Conservation (phyloP, 148 eudicot genomes). For the Silene conica region DNA sequence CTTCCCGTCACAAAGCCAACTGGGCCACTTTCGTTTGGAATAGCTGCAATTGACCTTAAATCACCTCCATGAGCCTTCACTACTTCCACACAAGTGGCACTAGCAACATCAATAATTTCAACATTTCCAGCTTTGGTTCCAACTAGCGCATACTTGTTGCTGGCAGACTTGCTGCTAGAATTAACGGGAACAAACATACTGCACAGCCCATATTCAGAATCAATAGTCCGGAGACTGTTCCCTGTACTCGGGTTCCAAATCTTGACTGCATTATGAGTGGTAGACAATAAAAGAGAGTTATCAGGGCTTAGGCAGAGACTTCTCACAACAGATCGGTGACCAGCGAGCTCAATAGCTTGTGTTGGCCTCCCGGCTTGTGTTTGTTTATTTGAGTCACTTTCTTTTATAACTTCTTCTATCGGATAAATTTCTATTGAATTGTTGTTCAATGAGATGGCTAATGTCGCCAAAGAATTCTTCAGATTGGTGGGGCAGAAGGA, state of each 20-base stretch:
- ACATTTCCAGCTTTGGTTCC: constrained; percentile 86
- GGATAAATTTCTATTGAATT: constrained; percentile 75
- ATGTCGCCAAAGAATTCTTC: constrained; percentile 60
- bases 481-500: constrained; percentile 64
- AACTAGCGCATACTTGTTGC: constrained; percentile 77
- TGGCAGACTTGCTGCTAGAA: constrained; percentile 56
- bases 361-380: constrained; percentile 28
- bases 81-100: constrained; percentile 81
- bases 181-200: constrained; percentile 75
- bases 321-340: constrained; percentile 90
- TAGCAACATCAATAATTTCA: constrained; percentile 81
- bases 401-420: constrained; percentile 22
- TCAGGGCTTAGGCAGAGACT: constrained; percentile 88
- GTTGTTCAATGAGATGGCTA: constrained; percentile 85
- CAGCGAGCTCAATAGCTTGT: constrained; percentile 78
- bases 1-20: constrained; percentile 93
- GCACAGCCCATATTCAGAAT: constrained; percentile 89
- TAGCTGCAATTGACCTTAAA: constrained; percentile 59
- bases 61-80: constrained; percentile 91
- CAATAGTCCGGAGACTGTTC: constrained; percentile 83
- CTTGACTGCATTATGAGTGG: constrained; percentile 83
- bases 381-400: constrained; percentile 38
- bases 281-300: constrained; percentile 86
- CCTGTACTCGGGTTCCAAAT: constrained; percentile 97
- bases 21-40: constrained; percentile 73